Evolutionary conservation across 106 monocot species (phyloP), one percentile per base, ranked within the genome.

Genomic region (Acorus calamus): DNA sequence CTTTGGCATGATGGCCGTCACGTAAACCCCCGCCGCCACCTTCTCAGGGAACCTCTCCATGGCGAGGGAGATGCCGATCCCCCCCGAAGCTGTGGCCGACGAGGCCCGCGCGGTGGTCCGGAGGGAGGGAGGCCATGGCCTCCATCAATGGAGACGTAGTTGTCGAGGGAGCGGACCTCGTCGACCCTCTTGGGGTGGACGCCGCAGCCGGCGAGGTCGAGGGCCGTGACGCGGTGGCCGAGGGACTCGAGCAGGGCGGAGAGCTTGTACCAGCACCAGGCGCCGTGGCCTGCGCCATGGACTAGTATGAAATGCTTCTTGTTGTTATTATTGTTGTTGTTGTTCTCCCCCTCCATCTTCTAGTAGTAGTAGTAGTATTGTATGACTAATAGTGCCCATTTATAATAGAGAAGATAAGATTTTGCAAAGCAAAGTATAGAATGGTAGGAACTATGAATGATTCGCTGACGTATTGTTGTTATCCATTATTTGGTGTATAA

Each of bases 21-120:
- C 74, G 44, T 80, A 80, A 45, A 84, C 77, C 1, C 67, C 72
- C 5, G 11, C 70, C 8, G 73, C 55, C 11, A 84, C 59, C 66
- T 77, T 84, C 41, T 80, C 56, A 1, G 77, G 84, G 64, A 74
- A 80, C 56, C 14, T 61, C 47, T 84, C 77, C 69, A 74, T 73
- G 45, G 80, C 84, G 1, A 72, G 54, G 9, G 80, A 58, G 44
- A 71, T 56, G 47, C 65, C 55, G 6, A 77, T 9, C 6, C 84
- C 79, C n/a, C 46, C 78, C 84, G 52, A 76, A 73, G 76, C 84
- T 84, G 49, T 84, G 79, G 7, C 80, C 84, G 4, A 84, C 84
- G 7, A 84, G 61, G 14, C 80, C 56, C 8, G 53, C 69, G 59
- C 50, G 73, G 59, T 80, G 70, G 1, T 44, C 42, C 0, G 64